These are phyloP conservation scores for Rubia tinctorum DNA, from an alignment of 305 asterid genomes.

Conservation along the genomic window DNA sequence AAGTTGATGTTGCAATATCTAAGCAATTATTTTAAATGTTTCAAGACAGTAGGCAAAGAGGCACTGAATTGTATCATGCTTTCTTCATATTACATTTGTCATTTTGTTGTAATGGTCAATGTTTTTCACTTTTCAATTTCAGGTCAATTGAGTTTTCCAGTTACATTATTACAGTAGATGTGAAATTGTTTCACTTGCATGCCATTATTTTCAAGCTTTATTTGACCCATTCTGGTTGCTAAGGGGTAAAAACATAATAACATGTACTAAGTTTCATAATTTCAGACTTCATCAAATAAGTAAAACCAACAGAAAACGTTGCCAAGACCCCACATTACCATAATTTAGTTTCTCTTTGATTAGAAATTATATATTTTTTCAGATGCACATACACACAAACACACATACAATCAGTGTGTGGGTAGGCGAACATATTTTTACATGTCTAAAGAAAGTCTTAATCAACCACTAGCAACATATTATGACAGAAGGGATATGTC, in stretches of 20 bases:
- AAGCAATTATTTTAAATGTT: neutral
- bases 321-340: neutral
- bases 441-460: neutral
- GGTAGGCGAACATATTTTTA: neutral
- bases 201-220: neutral
- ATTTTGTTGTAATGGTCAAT: neutral
- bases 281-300: neutral
- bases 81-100: neutral
- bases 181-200: neutral
- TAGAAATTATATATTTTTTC: neutral
- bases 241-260: neutral
- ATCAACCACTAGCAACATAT: neutral
- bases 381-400: neutral
- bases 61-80: too few species aligned
- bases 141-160: neutral
- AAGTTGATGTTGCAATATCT: neutral
- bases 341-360: neutral
- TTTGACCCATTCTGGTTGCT: neutral
- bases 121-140: neutral
- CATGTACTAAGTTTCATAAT: neutral
- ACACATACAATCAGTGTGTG: neutral
- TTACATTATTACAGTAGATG: neutral
- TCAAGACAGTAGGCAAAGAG: neutral
- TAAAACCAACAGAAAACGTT: neutral
- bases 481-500: neutral